These are phyloP conservation scores for Hypoxylon sp. DNA, from an alignment of 2,329 filamentous ascomycete species.

Conservation along the genomic window DNA sequence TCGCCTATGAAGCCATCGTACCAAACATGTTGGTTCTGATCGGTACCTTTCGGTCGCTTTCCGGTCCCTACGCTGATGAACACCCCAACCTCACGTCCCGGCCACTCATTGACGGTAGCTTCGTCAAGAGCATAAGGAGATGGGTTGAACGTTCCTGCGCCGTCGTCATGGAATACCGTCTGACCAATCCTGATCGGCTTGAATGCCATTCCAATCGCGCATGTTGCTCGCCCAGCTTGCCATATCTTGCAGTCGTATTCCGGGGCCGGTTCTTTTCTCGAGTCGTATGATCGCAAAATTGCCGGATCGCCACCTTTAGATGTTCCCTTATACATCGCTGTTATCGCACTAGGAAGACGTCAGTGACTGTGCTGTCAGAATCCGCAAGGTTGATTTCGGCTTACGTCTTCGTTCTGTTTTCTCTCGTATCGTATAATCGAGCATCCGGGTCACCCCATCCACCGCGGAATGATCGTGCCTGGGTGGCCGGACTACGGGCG, in stretches of 20 bases:
- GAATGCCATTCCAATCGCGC: conserved; percentile 90
- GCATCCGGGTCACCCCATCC: conserved; percentile 87
- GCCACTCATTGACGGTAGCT: conserved; percentile 93
- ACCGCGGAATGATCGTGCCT: conserved; percentile 66
- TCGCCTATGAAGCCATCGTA: conserved; percentile 94
- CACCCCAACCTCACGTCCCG: conserved; percentile 89
- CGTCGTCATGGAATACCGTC: conserved; percentile 93
- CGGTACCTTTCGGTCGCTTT: conserved; percentile 74
- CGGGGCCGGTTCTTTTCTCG: conserved; percentile 87
- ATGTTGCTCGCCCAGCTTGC: conserved; percentile 96
- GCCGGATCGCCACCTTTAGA: conserved; percentile 74
- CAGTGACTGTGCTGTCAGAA: conserved; percentile 34
- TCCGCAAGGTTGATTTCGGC: conserved; percentile 46
- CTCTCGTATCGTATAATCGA: conserved; percentile 85
- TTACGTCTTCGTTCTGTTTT: conserved; percentile 90
- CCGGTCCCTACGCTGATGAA: conserved; percentile 97
- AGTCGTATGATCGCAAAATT: conserved; percentile 93
- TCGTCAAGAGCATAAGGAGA: conserved; percentile 88
- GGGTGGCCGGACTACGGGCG: conserved; percentile 69
- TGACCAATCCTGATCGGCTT: conserved; percentile 96
- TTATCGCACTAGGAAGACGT: conserved; percentile 77
- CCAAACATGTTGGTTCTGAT: conserved; percentile 82
- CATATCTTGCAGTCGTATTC: conserved; percentile 96
- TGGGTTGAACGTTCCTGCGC: conserved; percentile 91
- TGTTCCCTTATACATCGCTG: conserved; percentile 89